phyloP scores from a whole-genome alignment of 495 filamentous ascomycete species.

The Trichoderma asperelloides region DNA sequence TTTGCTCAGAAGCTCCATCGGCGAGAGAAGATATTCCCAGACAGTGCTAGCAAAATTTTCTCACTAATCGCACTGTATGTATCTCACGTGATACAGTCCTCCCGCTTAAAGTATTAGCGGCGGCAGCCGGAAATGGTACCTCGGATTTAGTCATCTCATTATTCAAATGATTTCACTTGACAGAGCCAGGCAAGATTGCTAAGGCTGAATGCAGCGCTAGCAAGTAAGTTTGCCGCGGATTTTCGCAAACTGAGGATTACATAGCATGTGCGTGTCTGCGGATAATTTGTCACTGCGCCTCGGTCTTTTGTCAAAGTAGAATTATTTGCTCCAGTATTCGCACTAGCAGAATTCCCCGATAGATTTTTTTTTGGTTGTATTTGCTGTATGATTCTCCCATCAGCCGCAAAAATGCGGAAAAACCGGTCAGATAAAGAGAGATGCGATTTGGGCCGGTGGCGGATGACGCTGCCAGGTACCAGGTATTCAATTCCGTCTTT shows the following conservation, averaged over 20 bases:
- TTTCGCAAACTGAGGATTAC: neutral
- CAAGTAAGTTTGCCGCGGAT: neutral
- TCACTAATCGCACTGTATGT: neutral
- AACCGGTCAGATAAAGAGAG: neutral
- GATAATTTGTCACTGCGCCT: neutral
- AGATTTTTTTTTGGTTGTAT: neutral
- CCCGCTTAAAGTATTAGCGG: conserved; percentile 6
- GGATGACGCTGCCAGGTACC: neutral
- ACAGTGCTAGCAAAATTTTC: conserved; percentile 6
- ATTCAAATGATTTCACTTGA: neutral
- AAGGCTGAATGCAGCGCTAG: neutral
- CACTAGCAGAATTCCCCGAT: neutral
- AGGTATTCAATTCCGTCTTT: neutral
- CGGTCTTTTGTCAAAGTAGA: too few relatives aligned
- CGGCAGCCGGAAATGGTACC: neutral
- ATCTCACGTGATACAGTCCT: neutral
- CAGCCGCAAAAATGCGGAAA: too few relatives aligned
- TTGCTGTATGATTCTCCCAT: too few relatives aligned
- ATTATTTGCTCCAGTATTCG: too few relatives aligned
- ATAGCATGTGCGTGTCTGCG: neutral
- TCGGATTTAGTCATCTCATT: neutral
- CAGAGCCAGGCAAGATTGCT: neutral
- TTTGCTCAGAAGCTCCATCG: neutral
- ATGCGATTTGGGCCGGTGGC: neutral
- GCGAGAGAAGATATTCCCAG: conserved; percentile 9